Evolutionary conservation across 1,284 basidiomycete species (phyloP), one percentile per base, ranked within the genome.

Genomic region (Agaricales sp.): DNA sequence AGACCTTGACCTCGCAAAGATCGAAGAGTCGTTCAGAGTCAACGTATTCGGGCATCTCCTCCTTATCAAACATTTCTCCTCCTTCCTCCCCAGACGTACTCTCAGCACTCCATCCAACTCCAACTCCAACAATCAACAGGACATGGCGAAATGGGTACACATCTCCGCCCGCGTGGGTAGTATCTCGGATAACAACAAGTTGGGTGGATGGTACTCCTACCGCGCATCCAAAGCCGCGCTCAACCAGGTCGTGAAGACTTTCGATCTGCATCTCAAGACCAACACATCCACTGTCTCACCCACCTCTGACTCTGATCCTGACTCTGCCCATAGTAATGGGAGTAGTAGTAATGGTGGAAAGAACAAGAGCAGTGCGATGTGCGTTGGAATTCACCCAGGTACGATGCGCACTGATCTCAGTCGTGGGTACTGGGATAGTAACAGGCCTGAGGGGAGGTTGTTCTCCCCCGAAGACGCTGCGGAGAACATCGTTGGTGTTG

Each of bases 161-260:
- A 62, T 83, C 53, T 73, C 75, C 8, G 80, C 80, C 3, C 74
- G 77, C 38, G 76, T 83, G 8, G 80, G 80, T 24, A 80, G 76
- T 43, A 74, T 83, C 51, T 68, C 67, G 14, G 80, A 85, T 59
- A 85, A 84, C 59, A 62, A 63, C 25, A 69, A 68, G 45, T 8
- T 35, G 11, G 81, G 81, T 4, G 80, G 78, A 23, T 87, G 84
- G 84, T 87, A 82, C 61, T 81, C 78, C 21, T 87, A 87, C 61
- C 74, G 84, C 41, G 70, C 82, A 50, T 84, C 82, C 49, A 88
- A 88, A 61, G 78, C 84, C 0, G 84, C 85, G 41, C 69, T 87
- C 51, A 87, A 88, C 59, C 83, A 87, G 61, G 70, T 82, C 45
- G 67, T 87, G 58, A 77, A 78, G 51, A 84, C 80, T 2, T 77